Base-by-base conservation (phyloP, 495 filamentous ascomycete species). In the Hypoxylon rickii region DNA sequence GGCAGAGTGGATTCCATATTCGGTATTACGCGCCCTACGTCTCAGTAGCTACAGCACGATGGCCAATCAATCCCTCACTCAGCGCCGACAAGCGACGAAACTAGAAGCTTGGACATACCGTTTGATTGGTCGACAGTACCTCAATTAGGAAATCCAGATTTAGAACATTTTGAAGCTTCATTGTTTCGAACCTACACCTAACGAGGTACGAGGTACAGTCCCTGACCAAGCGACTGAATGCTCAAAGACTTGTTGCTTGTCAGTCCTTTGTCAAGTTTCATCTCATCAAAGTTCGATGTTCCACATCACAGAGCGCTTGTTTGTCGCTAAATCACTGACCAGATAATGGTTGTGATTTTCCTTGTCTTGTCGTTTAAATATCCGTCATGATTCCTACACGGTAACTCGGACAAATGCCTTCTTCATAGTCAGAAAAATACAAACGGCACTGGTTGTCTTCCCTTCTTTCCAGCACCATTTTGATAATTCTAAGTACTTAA, bases 311-410 rank as follows among this genome's bases (percentile, higher is more conserved):
- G 5, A 39, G 59, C 59, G 59, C 59, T 63, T 63, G 53, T 57
- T 53, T 63, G 53, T 29, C 38, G 17, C 32, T 54, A 42, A 51
- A 19, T 56, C 43, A 49, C 43, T 31, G 19, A 31, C 7, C 22
- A 16, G 41, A 48, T 38, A 2, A 24, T 44, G 51, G 51, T n/a
- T 44, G 15, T 42, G 5, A 42, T 52, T 51, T 56, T 29, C 37
- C 51, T 62, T 56, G 52, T 56, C 13, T 47, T 45, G 13, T 16
- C 22, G 51, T 33, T 62, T 62, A 62, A 62, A 56, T 62, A 62
- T 44, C 16, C 10, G 17, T 5, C 20, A n/a, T n/a, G 7, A 16
- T 43, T 56, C 52, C 29, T 34, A 21, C 13, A 20, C 10, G 44
- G 21, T 55, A 24, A 37, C 17, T 56, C 24, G 26, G 17, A 43